These are phyloP conservation scores for Neofusicoccum ribis DNA, from an alignment of 2,329 filamentous ascomycete species.

Conservation along the genomic window DNA sequence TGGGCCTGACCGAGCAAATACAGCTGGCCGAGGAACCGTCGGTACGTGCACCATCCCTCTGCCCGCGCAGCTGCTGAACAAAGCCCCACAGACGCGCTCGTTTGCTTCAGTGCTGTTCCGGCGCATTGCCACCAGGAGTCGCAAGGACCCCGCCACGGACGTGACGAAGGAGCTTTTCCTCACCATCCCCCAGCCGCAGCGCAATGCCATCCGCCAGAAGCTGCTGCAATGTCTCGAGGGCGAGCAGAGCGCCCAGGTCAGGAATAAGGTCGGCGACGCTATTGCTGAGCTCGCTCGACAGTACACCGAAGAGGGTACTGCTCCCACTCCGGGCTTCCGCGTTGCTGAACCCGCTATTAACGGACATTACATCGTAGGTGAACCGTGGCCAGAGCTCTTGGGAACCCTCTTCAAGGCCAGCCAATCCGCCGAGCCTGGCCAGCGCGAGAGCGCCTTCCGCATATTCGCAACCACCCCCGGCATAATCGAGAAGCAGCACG, in stretches of 20 bases:
- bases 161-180: constrained; percentile 83
- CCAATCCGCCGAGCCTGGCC: constrained; percentile 76
- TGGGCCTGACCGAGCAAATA: constrained; percentile 93
- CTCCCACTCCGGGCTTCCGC: neutral
- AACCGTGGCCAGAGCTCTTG: constrained; percentile 87
- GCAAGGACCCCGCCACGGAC: constrained; percentile 68
- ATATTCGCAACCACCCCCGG: constrained; percentile 94
- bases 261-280: constrained; percentile 97
- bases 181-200: constrained; percentile 71
- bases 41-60: constrained; percentile 51
- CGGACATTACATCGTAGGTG: constrained; percentile 53
- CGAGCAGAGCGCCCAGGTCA: constrained; percentile 72
- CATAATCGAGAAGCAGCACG: constrained; percentile 94
- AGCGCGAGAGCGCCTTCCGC: constrained; percentile 89
- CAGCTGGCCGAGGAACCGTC: constrained; percentile 71
- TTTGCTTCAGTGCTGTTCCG: constrained; percentile 94
- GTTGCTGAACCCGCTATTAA: constrained; percentile 19
- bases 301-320: constrained; percentile 86
- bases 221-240: constrained; percentile 73
- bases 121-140: constrained; percentile 84
- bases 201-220: constrained; percentile 77
- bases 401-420: constrained; percentile 85
- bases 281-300: constrained; percentile 93
- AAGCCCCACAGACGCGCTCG: constrained; percentile 69
- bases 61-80: constrained; percentile 10